Base-by-base conservation (phyloP, 1,284 basidiomycete species). In the Mycena citricolor region DNA sequence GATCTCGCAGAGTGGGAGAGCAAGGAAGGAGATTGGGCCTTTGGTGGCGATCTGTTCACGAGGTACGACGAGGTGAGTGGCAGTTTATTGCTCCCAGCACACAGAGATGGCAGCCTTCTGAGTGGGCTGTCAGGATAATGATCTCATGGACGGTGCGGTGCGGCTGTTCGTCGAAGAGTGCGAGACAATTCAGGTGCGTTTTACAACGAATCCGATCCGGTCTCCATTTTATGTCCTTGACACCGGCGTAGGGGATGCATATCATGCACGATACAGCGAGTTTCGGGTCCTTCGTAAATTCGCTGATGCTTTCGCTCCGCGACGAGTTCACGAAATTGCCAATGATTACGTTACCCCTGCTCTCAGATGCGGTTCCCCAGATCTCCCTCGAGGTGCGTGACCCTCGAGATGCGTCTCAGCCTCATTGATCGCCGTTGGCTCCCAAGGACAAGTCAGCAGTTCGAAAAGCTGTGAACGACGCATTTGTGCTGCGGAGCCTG, bases 141-240 rank as follows among this genome's bases (percentile, higher is more conserved):
- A 70, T 30, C 53, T 86, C 33, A 81, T 83, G 74, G 86, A 90
- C 37, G 77, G 74, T 5, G 68, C 79, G 8, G 67, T 89, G 41
- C 72, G 87, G 17, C 63, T 70, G 11, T 76, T 86, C 47, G 69
- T 83, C 2, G 88, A 90, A 59, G 85, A 88, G 52, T 86, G 84
- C 57, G 76, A 89, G 58, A 72, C 73, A 37, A 68, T 83, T 7
- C 87, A 90, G 74, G 86, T n/a, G n/a, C n/a, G n/a, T 84, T 55
- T 20, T 32, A 21, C 4, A 33, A 37, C 44, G 8, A n/a, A n/a
- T n/a, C n/a, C n/a, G n/a, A 13, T 11, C 39, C 30, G 35, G 19
- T 20, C 25, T 34, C 7, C 12, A 54, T 41, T 14, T 39, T 17
- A n/a, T n/a, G n/a, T n/a, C n/a, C n/a, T n/a, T n/a, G n/a, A n/a